A percentile compares a stretch with the other conserved stretches of the same genome.
Evolutionary conservation across 1,284 basidiomycete genomes (phyloP).

Genomic region (Pyrrhoderma lamaoense): DNA sequence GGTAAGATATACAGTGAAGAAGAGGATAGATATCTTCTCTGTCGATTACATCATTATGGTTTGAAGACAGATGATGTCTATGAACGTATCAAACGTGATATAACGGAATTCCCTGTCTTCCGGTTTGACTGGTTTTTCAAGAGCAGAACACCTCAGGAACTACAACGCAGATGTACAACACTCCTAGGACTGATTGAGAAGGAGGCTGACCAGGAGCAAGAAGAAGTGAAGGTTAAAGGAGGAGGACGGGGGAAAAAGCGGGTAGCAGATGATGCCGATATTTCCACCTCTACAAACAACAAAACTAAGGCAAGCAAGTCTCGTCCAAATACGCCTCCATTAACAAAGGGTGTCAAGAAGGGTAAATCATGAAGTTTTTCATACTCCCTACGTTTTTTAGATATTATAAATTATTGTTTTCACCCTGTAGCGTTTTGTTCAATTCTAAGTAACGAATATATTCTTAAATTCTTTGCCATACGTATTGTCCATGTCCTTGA

Average conservation of each 20-base stretch:
- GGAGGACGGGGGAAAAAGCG: slow-evolving; percentile 34
- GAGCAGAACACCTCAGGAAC: slow-evolving; percentile 85
- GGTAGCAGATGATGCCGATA: slow-evolving; percentile 4
- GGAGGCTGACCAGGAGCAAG: slow-evolving; percentile 67
- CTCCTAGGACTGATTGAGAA: slow-evolving; percentile 89
- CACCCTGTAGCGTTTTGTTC: not conserved
- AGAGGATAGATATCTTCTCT: slow-evolving; percentile 93
- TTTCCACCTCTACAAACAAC: not conserved
- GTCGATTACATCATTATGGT: slow-evolving; percentile 87
- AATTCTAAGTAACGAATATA: too few relatives aligned
- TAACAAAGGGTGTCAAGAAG: slow-evolving; percentile 14
- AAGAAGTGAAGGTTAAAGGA: slow-evolving; percentile 60
- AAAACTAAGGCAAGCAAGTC: slow-evolving; percentile 12
- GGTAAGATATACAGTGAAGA: slow-evolving; percentile 96
- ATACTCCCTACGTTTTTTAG: not conserved
- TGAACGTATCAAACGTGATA: slow-evolving; percentile 94
- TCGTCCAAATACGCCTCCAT: slow-evolving; percentile 12
- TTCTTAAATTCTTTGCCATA: too few relatives aligned
- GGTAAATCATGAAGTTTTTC: not conserved
- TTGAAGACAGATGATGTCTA: slow-evolving; percentile 90
- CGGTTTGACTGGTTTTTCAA: slow-evolving; percentile 99
- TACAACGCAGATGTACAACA: slow-evolving; percentile 86
- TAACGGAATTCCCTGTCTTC: slow-evolving; percentile 94
- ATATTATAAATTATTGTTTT: not conserved
- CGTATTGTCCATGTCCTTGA: too few relatives aligned